Evolutionary conservation across 1,284 basidiomycete genomes (phyloP).

Genomic region (Malassezia obtusa): DNA sequence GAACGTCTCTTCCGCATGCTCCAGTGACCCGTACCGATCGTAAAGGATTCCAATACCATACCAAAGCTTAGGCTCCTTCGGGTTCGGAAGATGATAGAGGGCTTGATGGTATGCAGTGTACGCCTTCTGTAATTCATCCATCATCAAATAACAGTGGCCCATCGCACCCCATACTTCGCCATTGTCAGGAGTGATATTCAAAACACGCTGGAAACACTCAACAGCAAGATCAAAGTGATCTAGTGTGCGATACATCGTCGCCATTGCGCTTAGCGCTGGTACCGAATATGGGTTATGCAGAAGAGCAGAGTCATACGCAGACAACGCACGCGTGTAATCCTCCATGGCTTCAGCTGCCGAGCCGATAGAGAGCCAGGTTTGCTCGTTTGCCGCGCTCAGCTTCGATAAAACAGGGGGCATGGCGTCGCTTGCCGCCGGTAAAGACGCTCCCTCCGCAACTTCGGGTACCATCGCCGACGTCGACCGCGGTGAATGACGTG

Average conservation of each 20-base stretch:
- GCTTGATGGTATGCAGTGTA: slow-evolving; percentile 98
- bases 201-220: slow-evolving; percentile 84
- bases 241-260: slow-evolving; percentile 39
- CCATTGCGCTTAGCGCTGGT: slow-evolving; percentile 42
- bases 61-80: slow-evolving; percentile 98
- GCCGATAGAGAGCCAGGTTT: slow-evolving; percentile 40
- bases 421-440: neutral
- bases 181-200: slow-evolving; percentile 55
- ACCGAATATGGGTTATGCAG: slow-evolving; percentile 44
- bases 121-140: slow-evolving; percentile 95
- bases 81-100: slow-evolving; percentile 85
- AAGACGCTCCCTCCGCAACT: neutral
- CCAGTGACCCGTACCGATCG: slow-evolving; percentile 92
- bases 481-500: neutral
- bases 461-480: neutral
- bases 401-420: slow-evolving; percentile 23
- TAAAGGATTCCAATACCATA: slow-evolving; percentile 98
- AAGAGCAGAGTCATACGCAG: slow-evolving; percentile 42
- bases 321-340: slow-evolving; percentile 40
- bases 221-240: slow-evolving; percentile 60
- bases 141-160: slow-evolving; percentile 96
- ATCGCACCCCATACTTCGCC: slow-evolving; percentile 48
- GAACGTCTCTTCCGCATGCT: slow-evolving; percentile 97
- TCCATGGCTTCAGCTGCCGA: slow-evolving; percentile 45
- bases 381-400: slow-evolving; percentile 37